These are phyloP conservation scores for Albophoma yamanashiensis DNA, from an alignment of 2,329 filamentous ascomycete species.

Conservation along the genomic window DNA sequence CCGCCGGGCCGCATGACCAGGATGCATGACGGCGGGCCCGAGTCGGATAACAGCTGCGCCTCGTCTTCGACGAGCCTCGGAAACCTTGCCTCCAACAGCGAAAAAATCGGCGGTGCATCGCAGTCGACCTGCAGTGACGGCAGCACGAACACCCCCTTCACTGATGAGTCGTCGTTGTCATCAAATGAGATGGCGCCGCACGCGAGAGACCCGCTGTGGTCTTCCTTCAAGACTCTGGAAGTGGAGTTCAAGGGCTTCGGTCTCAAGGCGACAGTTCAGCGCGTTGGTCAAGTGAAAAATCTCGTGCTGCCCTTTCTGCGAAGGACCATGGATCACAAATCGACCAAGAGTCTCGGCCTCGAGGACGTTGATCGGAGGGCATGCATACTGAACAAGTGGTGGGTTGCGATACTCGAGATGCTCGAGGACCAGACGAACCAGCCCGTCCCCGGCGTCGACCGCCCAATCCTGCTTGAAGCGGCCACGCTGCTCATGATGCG, in stretches of 20 bases:
- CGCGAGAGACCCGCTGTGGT: slow-evolving; percentile 43
- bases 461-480: slow-evolving; percentile 69
- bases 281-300: slow-evolving; percentile 63
- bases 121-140: slow-evolving; percentile 28
- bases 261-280: slow-evolving; percentile 60
- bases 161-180: slow-evolving; percentile 27
- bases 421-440: slow-evolving; percentile 58
- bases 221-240: slow-evolving; percentile 43
- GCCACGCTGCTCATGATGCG: slow-evolving; percentile 77
- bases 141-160: slow-evolving; percentile 22
- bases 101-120: slow-evolving; percentile 24
- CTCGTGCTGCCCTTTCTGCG: slow-evolving; percentile 68
- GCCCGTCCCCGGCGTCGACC: slow-evolving; percentile 73
- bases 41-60: slow-evolving; percentile 31
- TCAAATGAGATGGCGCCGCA: slow-evolving; percentile 30
- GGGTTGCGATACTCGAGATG: slow-evolving; percentile 72
- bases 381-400: slow-evolving; percentile 82
- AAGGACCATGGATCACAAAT: slow-evolving; percentile 56
- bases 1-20: slow-evolving; percentile 31
- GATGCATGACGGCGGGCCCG: slow-evolving; percentile 22
- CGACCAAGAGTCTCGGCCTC: slow-evolving; percentile 51
- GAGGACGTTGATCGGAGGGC: slow-evolving; percentile 76
- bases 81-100: slow-evolving; percentile 27
- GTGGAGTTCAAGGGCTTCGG: slow-evolving; percentile 47
- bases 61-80: slow-evolving; percentile 36